Evolutionary conservation across 2,329 filamentous ascomycete genomes (phyloP).

Genomic region (Aureobasidium sp.): DNA sequence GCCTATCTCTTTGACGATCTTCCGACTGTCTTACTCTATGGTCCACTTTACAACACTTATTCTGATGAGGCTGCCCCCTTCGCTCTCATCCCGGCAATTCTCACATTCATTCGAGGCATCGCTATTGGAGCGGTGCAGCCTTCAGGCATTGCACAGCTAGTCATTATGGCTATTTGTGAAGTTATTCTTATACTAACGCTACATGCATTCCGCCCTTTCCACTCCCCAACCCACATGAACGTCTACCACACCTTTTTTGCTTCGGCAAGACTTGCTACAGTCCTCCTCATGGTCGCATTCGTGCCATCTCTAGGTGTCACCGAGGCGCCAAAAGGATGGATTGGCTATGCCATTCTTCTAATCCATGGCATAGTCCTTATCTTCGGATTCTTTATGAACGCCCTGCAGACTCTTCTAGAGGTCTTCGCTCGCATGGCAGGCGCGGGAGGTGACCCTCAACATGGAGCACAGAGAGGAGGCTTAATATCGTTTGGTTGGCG

Average conservation of each 20-base stretch:
- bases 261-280: constrained; percentile 61
- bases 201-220: constrained; percentile 83
- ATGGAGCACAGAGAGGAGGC: constrained; percentile 56
- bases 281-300: constrained; percentile 54
- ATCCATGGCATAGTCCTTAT: constrained; percentile 78
- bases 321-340: constrained; percentile 81
- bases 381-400: constrained; percentile 89
- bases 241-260: constrained; percentile 85
- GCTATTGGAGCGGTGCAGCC: constrained; percentile 89
- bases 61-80: constrained; percentile 88
- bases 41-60: constrained; percentile 94
- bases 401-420: constrained; percentile 82
- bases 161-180: constrained; percentile 88
- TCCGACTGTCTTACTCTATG: constrained; percentile 79
- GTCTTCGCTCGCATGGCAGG: constrained; percentile 75
- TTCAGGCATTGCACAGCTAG: constrained; percentile 86
- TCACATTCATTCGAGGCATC: constrained; percentile 79
- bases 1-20: constrained; percentile 90
- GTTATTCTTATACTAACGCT: constrained; percentile 81
- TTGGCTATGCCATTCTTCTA: constrained; percentile 83
- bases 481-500: constrained; percentile 65
- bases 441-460: constrained; percentile 60
- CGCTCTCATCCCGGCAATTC: constrained; percentile 73
- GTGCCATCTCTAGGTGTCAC: constrained; percentile 71
- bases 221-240: constrained; percentile 93